phyloP scores from a whole-genome alignment of 2,329 filamentous ascomycete species.

The Stagonosporopsis rhizophila region DNA sequence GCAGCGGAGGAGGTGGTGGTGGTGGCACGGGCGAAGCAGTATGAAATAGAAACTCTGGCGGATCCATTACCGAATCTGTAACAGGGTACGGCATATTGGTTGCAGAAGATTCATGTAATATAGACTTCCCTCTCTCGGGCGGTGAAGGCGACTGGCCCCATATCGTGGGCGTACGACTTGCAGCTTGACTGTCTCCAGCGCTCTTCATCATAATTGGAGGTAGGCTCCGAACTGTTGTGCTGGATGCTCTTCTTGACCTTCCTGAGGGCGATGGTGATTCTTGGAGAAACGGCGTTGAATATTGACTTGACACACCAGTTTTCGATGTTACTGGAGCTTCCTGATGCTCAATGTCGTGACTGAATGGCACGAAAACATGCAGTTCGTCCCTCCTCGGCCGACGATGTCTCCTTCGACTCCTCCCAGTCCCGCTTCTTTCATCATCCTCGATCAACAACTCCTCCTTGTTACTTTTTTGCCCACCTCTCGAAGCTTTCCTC shows the following conservation, averaged over 20 bases:
- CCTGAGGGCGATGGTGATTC: background rate
- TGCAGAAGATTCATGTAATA: no score
- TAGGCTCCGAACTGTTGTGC: background rate
- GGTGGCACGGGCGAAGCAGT: background rate
- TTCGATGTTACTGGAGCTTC: background rate
- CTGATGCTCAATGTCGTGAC: background rate
- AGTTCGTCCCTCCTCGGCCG: background rate
- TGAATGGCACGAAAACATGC: background rate
- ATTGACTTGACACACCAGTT: background rate
- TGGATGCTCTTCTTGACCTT: background rate
- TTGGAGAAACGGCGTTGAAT: background rate
- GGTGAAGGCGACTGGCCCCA: slow-evolving; percentile 1
- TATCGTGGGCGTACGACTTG: background rate
- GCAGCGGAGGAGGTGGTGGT: background rate
- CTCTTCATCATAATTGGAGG: background rate
- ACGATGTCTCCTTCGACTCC: background rate
- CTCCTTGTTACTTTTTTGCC: background rate
- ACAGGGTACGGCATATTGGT: background rate
- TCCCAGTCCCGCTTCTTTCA: background rate
- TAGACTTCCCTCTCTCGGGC: background rate
- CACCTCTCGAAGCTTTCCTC: slow-evolving; percentile 1
- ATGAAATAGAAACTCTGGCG: background rate
- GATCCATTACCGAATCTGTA: background rate
- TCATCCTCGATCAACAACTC: background rate
- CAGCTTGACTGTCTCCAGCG: background rate